A percentile compares a stretch with the other conserved stretches of the same genome.
Evolutionary conservation across 1,284 basidiomycete species (phyloP).

Genomic region (Leccinum proximum): DNA sequence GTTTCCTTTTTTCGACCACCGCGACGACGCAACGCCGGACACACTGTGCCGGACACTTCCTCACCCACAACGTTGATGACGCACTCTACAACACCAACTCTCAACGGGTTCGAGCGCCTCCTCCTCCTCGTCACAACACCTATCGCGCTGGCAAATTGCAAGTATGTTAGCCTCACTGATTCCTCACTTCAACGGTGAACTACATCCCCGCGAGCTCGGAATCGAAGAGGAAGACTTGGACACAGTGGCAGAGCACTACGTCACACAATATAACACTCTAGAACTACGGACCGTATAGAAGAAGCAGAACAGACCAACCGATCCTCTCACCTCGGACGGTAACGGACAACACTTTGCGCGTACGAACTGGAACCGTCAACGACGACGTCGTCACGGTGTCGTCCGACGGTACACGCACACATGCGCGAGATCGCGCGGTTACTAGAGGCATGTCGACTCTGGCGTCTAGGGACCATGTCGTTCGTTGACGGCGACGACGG

Average conservation of each 20-base stretch:
- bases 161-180: constrained; percentile 22
- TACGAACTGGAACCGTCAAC: background rate
- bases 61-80: too few species aligned
- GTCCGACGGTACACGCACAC: too few species aligned
- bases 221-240: constrained; percentile 38
- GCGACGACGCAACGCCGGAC: too few species aligned
- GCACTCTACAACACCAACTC: constrained; percentile 52
- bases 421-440: too few species aligned
- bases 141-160: constrained; percentile 29
- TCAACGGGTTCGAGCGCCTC: constrained; percentile 40
- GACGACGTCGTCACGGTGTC: background rate
- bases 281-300: constrained; percentile 63
- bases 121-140: constrained; percentile 24
- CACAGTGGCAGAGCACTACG: constrained; percentile 54
- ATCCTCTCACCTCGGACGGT: background rate
- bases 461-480: too few species aligned
- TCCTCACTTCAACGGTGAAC: constrained; percentile 31
- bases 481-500: too few species aligned
- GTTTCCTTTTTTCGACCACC: too few species aligned
- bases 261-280: constrained; percentile 54
- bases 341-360: too few species aligned
- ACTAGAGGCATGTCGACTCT: too few species aligned
- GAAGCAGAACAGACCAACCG: background rate
- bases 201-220: constrained; percentile 38
- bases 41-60: too few species aligned